A percentile compares a stretch with the other conserved stretches of the same genome.
phyloP scores from a whole-genome alignment of 2,329 filamentous ascomycete genomes.

The Aphanoascus verrucosus region DNA sequence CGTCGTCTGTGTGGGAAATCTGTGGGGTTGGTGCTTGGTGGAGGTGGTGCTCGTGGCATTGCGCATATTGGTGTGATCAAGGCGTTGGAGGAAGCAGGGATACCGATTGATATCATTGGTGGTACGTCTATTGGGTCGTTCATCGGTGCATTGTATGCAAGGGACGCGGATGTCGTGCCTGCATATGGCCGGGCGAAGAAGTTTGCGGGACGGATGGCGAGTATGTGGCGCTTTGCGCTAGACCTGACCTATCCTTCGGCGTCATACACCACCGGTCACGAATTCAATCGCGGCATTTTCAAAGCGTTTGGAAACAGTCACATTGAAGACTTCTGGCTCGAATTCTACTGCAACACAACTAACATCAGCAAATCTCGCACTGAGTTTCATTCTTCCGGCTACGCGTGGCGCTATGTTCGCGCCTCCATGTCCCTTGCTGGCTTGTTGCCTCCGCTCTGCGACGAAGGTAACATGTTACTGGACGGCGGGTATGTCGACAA shows the following conservation, averaged over 20 bases:
- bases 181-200: conserved; percentile 97
- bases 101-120: conserved; percentile 89
- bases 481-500: conserved; percentile 98
- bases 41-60: conserved; percentile 84
- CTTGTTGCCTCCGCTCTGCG: conserved; percentile 82
- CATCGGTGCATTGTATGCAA: conserved; percentile 87
- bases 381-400: conserved; percentile 91
- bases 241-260: conserved; percentile 93
- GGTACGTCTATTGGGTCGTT: conserved; percentile 95
- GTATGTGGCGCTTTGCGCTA: conserved; percentile 95
- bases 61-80: conserved; percentile 89
- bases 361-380: conserved; percentile 90
- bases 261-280: conserved; percentile 94
- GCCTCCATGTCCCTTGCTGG: conserved; percentile 96
- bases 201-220: conserved; percentile 96
- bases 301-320: conserved; percentile 95
- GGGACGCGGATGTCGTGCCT: conserved; percentile 90
- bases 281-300: conserved; percentile 98
- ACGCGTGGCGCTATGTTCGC: conserved; percentile 93
- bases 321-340: conserved; percentile 98
- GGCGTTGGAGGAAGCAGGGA: conserved; percentile 88
- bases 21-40: conserved; percentile 84
- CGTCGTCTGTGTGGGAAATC: conserved; percentile 86
- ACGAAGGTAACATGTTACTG: conserved; percentile 91
- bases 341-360: conserved; percentile 98